Evolutionary conservation across 768 basidiomycete species (phyloP), one percentile per base, ranked within the genome.

Genomic region (Boletus reticuloceps): DNA sequence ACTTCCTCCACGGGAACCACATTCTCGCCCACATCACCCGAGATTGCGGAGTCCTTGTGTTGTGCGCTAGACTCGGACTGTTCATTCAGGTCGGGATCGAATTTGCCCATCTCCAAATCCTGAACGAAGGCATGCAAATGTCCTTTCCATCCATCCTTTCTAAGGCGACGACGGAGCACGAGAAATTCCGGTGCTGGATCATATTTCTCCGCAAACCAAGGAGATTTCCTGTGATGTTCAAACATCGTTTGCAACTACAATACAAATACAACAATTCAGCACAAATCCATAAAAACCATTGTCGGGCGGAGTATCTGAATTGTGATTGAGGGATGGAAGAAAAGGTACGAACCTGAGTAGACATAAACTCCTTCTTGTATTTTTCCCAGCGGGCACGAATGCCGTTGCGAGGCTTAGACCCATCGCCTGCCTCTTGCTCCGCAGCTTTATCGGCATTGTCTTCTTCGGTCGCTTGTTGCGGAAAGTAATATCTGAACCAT

Each of bases 131-230:
- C 72, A 63, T 84, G 79, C 52, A 88, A 71, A 56, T 86, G 81
- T 44, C 86, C 85, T 69, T 80, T 85, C 88, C 94, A 91, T 27
- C 93, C 95, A 60, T 89, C 84, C 73, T 85, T 88, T 69, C 89
- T 83, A 58, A 94, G 83, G 62, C 93, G 81, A 58, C 78, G 78
- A 64, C 95, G 88, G 69, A 94, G 75, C 51, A 79, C 78, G 52
- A 82, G 79, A 66, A 81, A 83, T 63, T 91, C 88, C 49, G 82
- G 77, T 40, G 84, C 73, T 53, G 88, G 88, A 58, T 94, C 91
- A 76, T 98, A 98, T 72, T 92, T 91, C 79, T 98, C 95, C 53
- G 85, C 83, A 77, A 97, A 98, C 95, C 95, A 98, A 14, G 93
- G 88, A n/a, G 91, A 92, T 67, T 89, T 88, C 74, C 86, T 84